phyloP scores from a whole-genome alignment of 495 filamentous ascomycete genomes.

The Podospora australis region DNA sequence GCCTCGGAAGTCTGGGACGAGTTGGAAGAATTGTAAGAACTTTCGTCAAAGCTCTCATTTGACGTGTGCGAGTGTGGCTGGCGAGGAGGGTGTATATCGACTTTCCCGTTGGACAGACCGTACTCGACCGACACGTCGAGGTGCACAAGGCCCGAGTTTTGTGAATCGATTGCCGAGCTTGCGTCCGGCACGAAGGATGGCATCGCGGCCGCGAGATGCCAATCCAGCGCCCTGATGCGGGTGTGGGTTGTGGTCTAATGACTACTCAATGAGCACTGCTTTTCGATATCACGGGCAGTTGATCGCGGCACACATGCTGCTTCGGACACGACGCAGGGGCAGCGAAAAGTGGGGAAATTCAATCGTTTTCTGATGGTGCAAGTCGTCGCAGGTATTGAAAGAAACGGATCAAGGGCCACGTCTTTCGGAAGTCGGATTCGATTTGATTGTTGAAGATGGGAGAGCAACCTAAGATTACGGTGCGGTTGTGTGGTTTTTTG shows the following conservation, averaged over 20 bases:
- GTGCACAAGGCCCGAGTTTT: conserved; percentile 29
- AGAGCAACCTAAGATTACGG: too few species aligned
- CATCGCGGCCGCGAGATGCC: conserved; percentile 37
- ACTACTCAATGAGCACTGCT: conserved; percentile 11
- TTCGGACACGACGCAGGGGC: not conserved
- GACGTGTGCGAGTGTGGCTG: conserved; percentile 27
- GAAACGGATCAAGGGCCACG: too few species aligned
- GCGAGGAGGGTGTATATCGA: conserved; percentile 23
- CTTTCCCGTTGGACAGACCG: conserved; percentile 24
- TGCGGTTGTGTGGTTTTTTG: too few species aligned
- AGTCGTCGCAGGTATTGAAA: too few species aligned
- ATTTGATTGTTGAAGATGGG: not conserved
- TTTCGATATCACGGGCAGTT: conserved; percentile 9
- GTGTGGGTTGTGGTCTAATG: not conserved
- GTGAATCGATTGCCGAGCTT: conserved; percentile 39
- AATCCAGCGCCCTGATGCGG: not conserved
- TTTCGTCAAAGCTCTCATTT: conserved; percentile 33
- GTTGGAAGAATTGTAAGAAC: conserved; percentile 25
- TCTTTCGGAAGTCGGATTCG: not conserved
- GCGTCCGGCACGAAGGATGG: conserved; percentile 53
- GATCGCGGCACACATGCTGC: conserved; percentile 20
- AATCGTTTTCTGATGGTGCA: too few species aligned
- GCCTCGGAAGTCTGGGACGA: conserved; percentile 25
- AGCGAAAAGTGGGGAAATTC: too few species aligned
- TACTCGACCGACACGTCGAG: conserved; percentile 25